A percentile compares a stretch with the other conserved stretches of the same genome.
Conservation (phyloP, 192 early-diverging fungal species). For the Rhizophlyctis rosea region DNA sequence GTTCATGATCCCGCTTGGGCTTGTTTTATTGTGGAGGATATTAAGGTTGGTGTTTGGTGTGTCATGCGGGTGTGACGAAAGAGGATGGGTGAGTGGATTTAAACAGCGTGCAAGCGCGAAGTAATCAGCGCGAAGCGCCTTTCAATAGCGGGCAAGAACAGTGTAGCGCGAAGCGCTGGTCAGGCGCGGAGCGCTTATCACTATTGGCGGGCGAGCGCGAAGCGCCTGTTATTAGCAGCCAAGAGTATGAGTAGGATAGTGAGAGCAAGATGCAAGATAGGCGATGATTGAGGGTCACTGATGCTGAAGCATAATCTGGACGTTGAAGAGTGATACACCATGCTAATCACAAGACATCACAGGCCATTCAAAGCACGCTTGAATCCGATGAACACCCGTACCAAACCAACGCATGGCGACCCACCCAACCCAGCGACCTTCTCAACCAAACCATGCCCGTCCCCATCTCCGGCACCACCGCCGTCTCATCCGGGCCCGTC, state of each 20-base stretch:
- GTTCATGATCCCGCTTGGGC: constrained; percentile 3
- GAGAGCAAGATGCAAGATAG: not conserved
- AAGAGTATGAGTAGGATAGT: not conserved
- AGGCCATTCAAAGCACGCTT: constrained; percentile 1
- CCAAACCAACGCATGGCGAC: constrained; percentile 32
- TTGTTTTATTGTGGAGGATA: constrained; percentile 18
- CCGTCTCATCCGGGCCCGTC: constrained; percentile 5
- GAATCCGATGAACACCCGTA: constrained; percentile 20
- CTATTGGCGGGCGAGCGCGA: not conserved
- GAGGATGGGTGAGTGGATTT: not conserved
- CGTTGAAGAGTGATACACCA: not conserved
- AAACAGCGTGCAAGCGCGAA: not conserved
- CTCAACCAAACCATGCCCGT: not conserved
- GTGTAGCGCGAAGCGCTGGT: not conserved
- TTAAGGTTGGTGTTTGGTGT: constrained; percentile 8
- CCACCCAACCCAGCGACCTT: constrained; percentile 18
- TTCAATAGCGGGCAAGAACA: not conserved
- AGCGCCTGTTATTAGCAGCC: not conserved
- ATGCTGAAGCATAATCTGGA: not conserved
- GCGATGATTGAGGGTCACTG: not conserved
- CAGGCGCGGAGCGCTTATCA: not conserved
- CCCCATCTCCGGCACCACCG: not conserved
- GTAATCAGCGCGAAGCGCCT: not conserved
- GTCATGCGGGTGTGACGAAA: not conserved
- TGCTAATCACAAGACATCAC: not conserved